Evolutionary conservation across 768 basidiomycete species (phyloP).

Genomic region (Vishniacozyma victoriae): DNA sequence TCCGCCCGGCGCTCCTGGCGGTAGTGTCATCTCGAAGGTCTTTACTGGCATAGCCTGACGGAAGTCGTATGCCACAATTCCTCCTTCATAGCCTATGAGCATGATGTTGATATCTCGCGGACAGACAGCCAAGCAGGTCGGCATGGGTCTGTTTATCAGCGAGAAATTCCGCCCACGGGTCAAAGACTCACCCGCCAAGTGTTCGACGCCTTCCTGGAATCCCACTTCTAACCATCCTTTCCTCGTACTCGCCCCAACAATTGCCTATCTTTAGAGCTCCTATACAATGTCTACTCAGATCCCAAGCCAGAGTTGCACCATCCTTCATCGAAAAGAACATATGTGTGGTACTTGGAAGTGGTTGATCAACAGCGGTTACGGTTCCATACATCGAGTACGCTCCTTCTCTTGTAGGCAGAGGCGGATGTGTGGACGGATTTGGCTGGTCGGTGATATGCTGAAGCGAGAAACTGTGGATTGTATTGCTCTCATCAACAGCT

Average conservation of each 20-base stretch:
- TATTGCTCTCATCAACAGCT: conserved; percentile 27
- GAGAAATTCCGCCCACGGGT: background rate
- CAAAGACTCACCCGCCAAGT: conserved; percentile 35
- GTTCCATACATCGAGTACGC: conserved; percentile 32
- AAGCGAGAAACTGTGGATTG: conserved; percentile 29
- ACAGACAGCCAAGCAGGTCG: conserved; percentile 61
- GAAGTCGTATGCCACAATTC: conserved; percentile 49
- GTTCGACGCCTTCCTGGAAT: conserved; percentile 36
- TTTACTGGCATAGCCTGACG: conserved; percentile 48
- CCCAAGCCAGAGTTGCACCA: conserved; percentile 67
- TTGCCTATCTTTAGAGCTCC: conserved; percentile 68
- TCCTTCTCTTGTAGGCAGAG: conserved; percentile 27
- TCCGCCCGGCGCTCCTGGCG: conserved; percentile 79
- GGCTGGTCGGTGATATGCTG: conserved; percentile 28
- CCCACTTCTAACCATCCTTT: conserved; percentile 53
- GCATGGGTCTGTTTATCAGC: conserved; percentile 50
- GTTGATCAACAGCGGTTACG: conserved; percentile 36
- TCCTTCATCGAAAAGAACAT: conserved; percentile 54
- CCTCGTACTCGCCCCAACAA: conserved; percentile 67
- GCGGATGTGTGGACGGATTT: conserved; percentile 30
- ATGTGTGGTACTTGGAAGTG: conserved; percentile 45
- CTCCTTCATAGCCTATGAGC: conserved; percentile 65
- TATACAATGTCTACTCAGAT: conserved; percentile 62
- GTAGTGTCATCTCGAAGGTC: conserved; percentile 63
- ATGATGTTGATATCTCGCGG: conserved; percentile 67